phyloP scores from a whole-genome alignment of 441 rosid genomes.

The Raphanus hybrid region DNA sequence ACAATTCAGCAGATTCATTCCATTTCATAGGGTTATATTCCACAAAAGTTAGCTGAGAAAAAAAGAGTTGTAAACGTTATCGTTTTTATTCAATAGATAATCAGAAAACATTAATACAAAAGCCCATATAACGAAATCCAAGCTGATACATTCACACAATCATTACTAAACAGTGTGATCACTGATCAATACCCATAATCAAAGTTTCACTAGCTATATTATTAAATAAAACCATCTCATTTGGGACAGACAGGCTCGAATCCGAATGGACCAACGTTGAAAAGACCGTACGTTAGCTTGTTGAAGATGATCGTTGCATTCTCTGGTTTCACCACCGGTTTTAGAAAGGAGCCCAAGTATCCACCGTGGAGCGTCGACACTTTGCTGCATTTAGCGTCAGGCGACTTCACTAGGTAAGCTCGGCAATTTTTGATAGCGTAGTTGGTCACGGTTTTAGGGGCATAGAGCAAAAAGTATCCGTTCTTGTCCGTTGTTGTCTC shows the following conservation, averaged over 20 bases:
- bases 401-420: constrained; percentile 56
- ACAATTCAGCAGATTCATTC: background rate
- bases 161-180: constrained; percentile 6
- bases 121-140: constrained; percentile 3
- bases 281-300: constrained; percentile 50
- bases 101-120: constrained; percentile 9
- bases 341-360: constrained; percentile 48
- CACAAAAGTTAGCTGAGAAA: background rate
- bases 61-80: background rate
- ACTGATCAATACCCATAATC: background rate
- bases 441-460: constrained; percentile 63
- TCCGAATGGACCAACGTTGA: constrained; percentile 67
- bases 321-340: constrained; percentile 31
- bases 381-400: constrained; percentile 47
- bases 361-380: constrained; percentile 61
- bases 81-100: constrained; percentile 6
- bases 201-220: constrained; percentile 14
- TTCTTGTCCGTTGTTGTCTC: constrained; percentile 63
- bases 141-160: constrained; percentile 19
- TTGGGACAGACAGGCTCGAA: constrained; percentile 47
- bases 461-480: constrained; percentile 67
- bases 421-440: constrained; percentile 69
- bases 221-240: constrained; percentile 19
- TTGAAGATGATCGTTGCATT: constrained; percentile 3
- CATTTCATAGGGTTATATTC: background rate